Evolutionary conservation across 2,329 filamentous ascomycete genomes (phyloP).

Genomic region (Sphaerulina musiva): DNA sequence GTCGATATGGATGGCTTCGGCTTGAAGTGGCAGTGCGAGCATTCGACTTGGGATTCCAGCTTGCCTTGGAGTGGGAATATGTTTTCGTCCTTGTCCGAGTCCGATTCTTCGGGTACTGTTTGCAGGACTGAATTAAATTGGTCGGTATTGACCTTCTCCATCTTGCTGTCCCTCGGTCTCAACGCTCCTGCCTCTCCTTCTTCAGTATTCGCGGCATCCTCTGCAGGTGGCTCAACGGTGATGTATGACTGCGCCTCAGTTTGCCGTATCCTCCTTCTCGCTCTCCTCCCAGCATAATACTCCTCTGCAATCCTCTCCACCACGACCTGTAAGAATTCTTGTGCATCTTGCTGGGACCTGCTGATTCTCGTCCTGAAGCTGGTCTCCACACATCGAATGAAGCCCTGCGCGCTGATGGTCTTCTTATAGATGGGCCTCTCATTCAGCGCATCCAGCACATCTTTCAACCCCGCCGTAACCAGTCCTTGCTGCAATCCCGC

Average conservation of each 20-base stretch:
- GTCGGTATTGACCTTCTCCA: neutral
- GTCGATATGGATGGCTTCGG: slow-evolving; percentile 75
- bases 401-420: slow-evolving; percentile 79
- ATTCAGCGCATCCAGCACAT: slow-evolving; percentile 85
- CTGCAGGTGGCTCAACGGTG: neutral
- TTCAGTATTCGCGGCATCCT: neutral
- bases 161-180: slow-evolving; percentile 20
- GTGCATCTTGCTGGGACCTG: slow-evolving; percentile 91
- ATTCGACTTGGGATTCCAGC: slow-evolving; percentile 92
- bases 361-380: slow-evolving; percentile 89
- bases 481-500: slow-evolving; percentile 67
- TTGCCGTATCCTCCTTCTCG: slow-evolving; percentile 52
- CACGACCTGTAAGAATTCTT: slow-evolving; percentile 93
- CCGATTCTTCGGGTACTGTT: slow-evolving; percentile 26
- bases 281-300: slow-evolving; percentile 76
- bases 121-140: slow-evolving; percentile 18
- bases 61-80: slow-evolving; percentile 89
- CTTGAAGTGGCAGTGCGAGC: slow-evolving; percentile 80
- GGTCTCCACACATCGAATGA: slow-evolving; percentile 73
- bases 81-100: slow-evolving; percentile 48
- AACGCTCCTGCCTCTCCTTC: neutral
- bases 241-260: neutral
- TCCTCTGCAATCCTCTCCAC: slow-evolving; percentile 89
- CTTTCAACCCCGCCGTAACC: slow-evolving; percentile 81
- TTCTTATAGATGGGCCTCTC: slow-evolving; percentile 91